Conservation (phyloP, 2,329 filamentous ascomycete species). For the Parasarocladium wereldwijsianum region DNA sequence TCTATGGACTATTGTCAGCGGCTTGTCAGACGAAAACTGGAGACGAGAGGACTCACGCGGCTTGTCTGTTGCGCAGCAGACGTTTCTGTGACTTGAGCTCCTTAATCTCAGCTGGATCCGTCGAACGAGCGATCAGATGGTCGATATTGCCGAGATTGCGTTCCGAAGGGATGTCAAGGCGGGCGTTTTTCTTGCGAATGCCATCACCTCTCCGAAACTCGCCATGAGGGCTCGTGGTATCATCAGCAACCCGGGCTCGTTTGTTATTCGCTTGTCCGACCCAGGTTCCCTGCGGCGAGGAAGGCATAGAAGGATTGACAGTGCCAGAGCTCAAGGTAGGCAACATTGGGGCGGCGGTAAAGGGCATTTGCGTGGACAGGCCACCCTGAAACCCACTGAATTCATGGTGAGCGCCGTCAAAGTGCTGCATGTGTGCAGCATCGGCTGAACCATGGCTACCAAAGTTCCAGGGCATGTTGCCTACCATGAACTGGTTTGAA, state of each 20-base stretch:
- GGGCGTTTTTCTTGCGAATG: conserved; percentile 96
- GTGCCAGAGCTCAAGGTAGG: too few relatives aligned
- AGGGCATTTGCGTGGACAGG: too few relatives aligned
- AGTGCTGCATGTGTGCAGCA: too few relatives aligned
- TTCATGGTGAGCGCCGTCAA: conserved; percentile 39
- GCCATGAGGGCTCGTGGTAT: conserved; percentile 59
- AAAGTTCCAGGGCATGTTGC: too few relatives aligned
- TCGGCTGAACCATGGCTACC: too few relatives aligned
- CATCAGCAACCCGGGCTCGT: conserved; percentile 52
- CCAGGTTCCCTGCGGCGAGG: conserved; percentile 46
- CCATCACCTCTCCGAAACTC: conserved; percentile 68
- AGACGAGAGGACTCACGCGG: conserved; percentile 52
- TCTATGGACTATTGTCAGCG: conserved; percentile 27
- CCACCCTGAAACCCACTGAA: too few relatives aligned
- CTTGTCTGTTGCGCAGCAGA: conserved; percentile 84
- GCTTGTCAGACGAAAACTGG: background rate
- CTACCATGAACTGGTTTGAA: conserved; percentile 10
- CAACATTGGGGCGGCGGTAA: too few relatives aligned
- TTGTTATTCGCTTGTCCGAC: conserved; percentile 25
- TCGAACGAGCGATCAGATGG: conserved; percentile 74
- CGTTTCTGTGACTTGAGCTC: conserved; percentile 98
- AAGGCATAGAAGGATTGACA: conserved; percentile 33
- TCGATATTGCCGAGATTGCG: conserved; percentile 92
- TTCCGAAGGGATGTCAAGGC: conserved; percentile 92
- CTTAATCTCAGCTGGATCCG: conserved; percentile 86